Evolutionary conservation across 78 protist genomes (phyloP), one percentile per base, ranked within the genome.

Genomic region (Fonticula alba): DNA sequence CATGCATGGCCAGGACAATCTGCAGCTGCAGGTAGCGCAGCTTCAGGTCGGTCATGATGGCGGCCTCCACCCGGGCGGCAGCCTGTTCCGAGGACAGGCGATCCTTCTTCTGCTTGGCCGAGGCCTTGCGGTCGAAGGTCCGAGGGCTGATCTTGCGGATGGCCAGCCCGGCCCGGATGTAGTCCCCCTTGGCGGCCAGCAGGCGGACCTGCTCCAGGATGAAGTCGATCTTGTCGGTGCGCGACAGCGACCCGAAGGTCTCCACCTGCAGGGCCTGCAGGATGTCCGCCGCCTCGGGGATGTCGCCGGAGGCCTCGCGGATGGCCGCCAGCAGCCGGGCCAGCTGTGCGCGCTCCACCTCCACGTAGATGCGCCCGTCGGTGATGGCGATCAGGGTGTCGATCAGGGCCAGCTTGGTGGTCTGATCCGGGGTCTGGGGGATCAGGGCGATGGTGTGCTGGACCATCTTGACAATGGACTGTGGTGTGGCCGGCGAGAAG

Each of bases 221-320:
- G 56, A 70, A 76, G 19, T 69, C 76, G 27, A 51, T 33, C 73
- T 76, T 76, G 43, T 76, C 81, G 29, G 43, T 35, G 27, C 29
- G 27, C 40, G 64, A 75, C 81, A 76, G 69, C 29, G 69, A 40
- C 26, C 81, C 81, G 33, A 64, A 62, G 31, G 81, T 76, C 73
- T 76, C 81, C 2, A 76, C 76, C 65, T 74, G 73, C 62, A 73
- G 32, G 26, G 72, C 79, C 46, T 62, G 72, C 57, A 78, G 56
- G 10, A 64, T 31, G 26, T 71, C 59, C 14, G 73, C 50, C 24
- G 82, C 82, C 62, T 57, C 75, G 11, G 17, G 35, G 15, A 78
- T 11, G 5, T 78, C 22, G 38, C 78, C 82, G 46, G 41, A 59
- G 7, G 38, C 55, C 58, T 78, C 82, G 4, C 38, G 29, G 27